Conservation (phyloP, 2,329 filamentous ascomycete genomes). For the Lasiodiplodia hormozganensis region DNA sequence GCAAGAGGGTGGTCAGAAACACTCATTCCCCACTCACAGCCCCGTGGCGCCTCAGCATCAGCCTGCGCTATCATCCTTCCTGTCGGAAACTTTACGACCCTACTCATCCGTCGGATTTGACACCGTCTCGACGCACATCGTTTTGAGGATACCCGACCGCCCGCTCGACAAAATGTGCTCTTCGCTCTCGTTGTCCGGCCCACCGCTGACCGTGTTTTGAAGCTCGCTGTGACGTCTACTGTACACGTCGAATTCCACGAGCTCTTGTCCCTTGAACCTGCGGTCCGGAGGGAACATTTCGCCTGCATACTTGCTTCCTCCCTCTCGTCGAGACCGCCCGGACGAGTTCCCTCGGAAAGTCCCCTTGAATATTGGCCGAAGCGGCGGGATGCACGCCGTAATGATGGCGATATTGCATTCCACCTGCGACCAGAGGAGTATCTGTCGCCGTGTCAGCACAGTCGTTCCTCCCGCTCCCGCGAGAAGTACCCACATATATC, state of each 20-base stretch:
- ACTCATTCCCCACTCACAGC: not conserved
- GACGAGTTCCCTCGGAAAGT: conserved; percentile 29
- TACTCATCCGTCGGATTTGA: not conserved
- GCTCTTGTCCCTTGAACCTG: conserved; percentile 27
- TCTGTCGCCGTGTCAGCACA: conserved; percentile 27
- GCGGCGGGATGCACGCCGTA: conserved; percentile 48
- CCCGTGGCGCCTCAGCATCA: not conserved
- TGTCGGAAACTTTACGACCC: not conserved
- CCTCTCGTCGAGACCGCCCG: conserved; percentile 7
- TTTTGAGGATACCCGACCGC: conserved; percentile 11
- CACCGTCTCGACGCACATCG: conserved; percentile 5
- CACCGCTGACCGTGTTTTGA: not conserved
- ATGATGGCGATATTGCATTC: conserved; percentile 52
- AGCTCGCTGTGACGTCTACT: conserved; percentile 3
- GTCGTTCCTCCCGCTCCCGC: not conserved
- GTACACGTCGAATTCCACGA: conserved; percentile 30
- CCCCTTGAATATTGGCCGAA: conserved; percentile 44
- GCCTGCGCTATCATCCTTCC: not conserved
- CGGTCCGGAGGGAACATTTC: not conserved
- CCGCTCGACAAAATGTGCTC: conserved; percentile 30
- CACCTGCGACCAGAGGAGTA: conserved; percentile 49
- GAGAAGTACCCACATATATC: conserved; percentile 30
- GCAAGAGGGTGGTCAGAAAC: conserved; percentile 19
- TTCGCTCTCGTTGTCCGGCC: conserved; percentile 30
- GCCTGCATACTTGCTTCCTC: conserved; percentile 9